Conservation (phyloP, 495 filamentous ascomycete genomes). For the Daldinia bambusicola region DNA sequence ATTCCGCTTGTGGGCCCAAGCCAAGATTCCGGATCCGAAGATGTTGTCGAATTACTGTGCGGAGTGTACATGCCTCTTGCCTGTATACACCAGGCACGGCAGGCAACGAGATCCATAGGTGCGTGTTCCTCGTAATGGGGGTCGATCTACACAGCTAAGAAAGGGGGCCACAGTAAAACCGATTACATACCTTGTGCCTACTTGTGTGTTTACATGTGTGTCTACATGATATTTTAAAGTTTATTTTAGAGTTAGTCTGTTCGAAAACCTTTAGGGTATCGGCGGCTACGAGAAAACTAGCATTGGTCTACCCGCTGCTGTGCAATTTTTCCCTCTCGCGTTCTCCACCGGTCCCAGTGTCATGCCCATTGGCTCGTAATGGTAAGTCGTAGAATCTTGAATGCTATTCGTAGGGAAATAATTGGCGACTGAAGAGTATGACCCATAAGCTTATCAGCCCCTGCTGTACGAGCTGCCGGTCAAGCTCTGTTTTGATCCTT, state of each 20-base stretch:
- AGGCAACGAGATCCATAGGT: slow-evolving; percentile 12
- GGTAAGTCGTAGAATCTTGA: slow-evolving; percentile 30
- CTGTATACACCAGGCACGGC: background rate
- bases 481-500: slow-evolving; percentile 1
- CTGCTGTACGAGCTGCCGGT: background rate
- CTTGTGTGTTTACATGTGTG: background rate
- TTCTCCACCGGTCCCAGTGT: slow-evolving; percentile 34
- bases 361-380: slow-evolving; percentile 25
- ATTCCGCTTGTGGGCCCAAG: slow-evolving; percentile 25
- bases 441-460: slow-evolving; percentile 22
- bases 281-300: slow-evolving; percentile 33
- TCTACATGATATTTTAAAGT: background rate
- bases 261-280: slow-evolving; percentile 21
- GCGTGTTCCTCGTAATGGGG: slow-evolving; percentile 7
- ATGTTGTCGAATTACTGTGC: background rate
- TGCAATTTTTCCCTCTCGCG: slow-evolving; percentile 28
- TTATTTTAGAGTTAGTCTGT: slow-evolving; percentile 26
- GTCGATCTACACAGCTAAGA: background rate
- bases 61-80: background rate
- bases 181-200: background rate
- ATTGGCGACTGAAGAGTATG: slow-evolving; percentile 29
- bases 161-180: background rate
- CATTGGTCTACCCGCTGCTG: slow-evolving; percentile 42
- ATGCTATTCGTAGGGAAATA: slow-evolving; percentile 29
- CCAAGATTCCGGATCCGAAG: slow-evolving; percentile 21